Base-by-base conservation (phyloP, 306 rosid species). In the Cucurbita ficifolia region DNA sequence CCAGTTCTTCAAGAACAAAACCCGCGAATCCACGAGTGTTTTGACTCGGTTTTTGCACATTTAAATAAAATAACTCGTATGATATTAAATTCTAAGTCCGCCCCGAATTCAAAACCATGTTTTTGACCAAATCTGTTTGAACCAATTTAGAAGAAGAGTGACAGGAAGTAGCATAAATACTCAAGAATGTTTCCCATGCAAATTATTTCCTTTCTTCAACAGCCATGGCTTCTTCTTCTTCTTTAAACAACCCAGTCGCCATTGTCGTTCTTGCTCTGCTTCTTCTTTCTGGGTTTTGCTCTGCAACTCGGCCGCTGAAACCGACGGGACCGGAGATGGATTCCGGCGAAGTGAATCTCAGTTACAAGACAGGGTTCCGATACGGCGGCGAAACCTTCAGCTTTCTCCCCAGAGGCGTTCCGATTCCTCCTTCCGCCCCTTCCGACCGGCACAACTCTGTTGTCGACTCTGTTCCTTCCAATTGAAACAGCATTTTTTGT, bases 401-500 rank as follows among this genome's bases (percentile, higher is more conserved):
- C 64, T 88, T 79, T 79, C 83, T 94, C 60, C 99, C 99, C 58
- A 91, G 77, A 89, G 97, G 92, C 72, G 24, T 38, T 2, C 84
- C 82, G 0, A 54, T 87, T 13, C 91, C 97, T 42, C 95, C 99
- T 73, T 94, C 99, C 7, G 97, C 89, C 24, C 99, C 99, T 43
- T 94, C 99, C 50, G 83, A 79, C n/a, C 79, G 96, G 64, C 99
- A 94, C 75, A 94, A 94, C 82, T 70, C 88, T 5, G 72, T 76
- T 51, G 81, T 81, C 72, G 76, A 80, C 78, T 85, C 97, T 33
- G 48, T 83, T 4, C 89, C 97, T 72, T 70, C 75, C 4, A 84
- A 88, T 81, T 50, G n/a, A 50, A 50, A 87, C 76, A 39, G 0
- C 21, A 21, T 53, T 49, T 14, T 8, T 51, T 29, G 33, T 29